A percentile compares a stretch with the other conserved stretches of the same genome.
Conservation (phyloP, 2,329 filamentous ascomycete genomes). For the Immersiporthe knoxdaviesiana region DNA sequence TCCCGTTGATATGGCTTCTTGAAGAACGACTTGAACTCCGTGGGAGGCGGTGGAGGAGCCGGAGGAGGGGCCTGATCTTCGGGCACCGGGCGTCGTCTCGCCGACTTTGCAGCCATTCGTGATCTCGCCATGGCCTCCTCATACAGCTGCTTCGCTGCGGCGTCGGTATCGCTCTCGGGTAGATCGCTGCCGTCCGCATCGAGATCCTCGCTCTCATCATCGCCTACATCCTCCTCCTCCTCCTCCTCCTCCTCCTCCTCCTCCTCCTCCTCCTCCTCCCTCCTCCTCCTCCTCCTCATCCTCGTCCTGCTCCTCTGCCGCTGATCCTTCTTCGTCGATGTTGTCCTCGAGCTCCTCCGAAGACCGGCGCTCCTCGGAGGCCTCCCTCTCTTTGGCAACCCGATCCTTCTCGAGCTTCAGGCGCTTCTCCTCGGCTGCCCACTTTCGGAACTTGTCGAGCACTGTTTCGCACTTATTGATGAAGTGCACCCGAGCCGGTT, state of each 20-base stretch:
- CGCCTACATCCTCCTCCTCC: conserved; percentile 36
- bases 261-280: too few relatives aligned
- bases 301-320: conserved; percentile 33
- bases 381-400: conserved; percentile 49
- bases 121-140: conserved; percentile 68
- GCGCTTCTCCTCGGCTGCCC: conserved; percentile 88
- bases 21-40: conserved; percentile 87
- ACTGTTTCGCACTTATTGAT: conserved; percentile 80
- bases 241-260: too few relatives aligned
- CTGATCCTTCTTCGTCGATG: conserved; percentile 37
- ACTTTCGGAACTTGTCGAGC: conserved; percentile 83
- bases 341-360: conserved; percentile 35
- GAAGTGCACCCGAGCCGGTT: conserved; percentile 83
- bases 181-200: conserved; percentile 56
- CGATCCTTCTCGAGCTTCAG: conserved; percentile 77
- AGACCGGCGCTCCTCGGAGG: conserved; percentile 31
- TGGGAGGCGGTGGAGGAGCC: conserved; percentile 44
- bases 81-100: conserved; percentile 37
- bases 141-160: conserved; percentile 72
- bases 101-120: conserved; percentile 42
- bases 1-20: conserved; percentile 78
- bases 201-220: conserved; percentile 33
- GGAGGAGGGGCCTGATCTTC: conserved; percentile 37
- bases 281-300: too few relatives aligned
- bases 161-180: conserved; percentile 72